Percentiles rank a stretch among this genome's conserved stretches.
phyloP scores from a whole-genome alignment of 2,329 filamentous ascomycete genomes.

The Hortaea sp. region DNA sequence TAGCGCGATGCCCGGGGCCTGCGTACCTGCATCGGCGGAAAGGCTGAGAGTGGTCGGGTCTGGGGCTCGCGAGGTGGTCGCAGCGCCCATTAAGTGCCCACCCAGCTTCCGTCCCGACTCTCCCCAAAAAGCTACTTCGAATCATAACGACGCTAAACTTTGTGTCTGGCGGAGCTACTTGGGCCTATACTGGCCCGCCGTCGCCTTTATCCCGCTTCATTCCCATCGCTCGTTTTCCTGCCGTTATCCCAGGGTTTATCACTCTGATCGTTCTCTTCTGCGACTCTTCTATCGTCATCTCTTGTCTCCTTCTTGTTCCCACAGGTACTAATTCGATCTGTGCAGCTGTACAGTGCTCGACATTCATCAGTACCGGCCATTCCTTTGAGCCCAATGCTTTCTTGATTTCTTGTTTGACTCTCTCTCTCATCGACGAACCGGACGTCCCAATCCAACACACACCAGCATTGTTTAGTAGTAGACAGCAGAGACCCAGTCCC shows the following conservation, averaged over 20 bases:
- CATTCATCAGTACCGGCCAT: slow-evolving; percentile 9
- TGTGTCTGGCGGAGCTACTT: slow-evolving; percentile 9
- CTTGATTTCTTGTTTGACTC: slow-evolving; percentile 10
- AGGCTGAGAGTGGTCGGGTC: slow-evolving; percentile 3
- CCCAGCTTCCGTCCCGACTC: slow-evolving; percentile 8
- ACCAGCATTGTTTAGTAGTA: neutral
- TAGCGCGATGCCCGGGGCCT: neutral
- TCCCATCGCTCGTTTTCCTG: slow-evolving; percentile 11
- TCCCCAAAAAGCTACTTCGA: slow-evolving; percentile 8
- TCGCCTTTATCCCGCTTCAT: slow-evolving; percentile 13
- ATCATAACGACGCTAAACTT: slow-evolving; percentile 4
- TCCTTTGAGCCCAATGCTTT: slow-evolving; percentile 13
- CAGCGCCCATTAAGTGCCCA: slow-evolving; percentile 6
- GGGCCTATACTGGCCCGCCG: slow-evolving; percentile 4
- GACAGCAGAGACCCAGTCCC: slow-evolving; percentile 4
- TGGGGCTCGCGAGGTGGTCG: slow-evolving; percentile 4
- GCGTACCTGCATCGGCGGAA: slow-evolving; percentile 2
- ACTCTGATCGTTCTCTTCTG: slow-evolving; percentile 10
- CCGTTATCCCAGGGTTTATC: slow-evolving; percentile 13
- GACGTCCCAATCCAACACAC: neutral
- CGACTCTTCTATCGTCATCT: slow-evolving; percentile 13
- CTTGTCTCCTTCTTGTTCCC: slow-evolving; percentile 12
- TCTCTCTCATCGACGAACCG: neutral
- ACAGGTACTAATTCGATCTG: slow-evolving; percentile 7
- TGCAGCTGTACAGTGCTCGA: slow-evolving; percentile 3